These are phyloP conservation scores for Cryptococcus sp. DNA, from an alignment of 1,284 basidiomycete genomes.

Conservation along the genomic window DNA sequence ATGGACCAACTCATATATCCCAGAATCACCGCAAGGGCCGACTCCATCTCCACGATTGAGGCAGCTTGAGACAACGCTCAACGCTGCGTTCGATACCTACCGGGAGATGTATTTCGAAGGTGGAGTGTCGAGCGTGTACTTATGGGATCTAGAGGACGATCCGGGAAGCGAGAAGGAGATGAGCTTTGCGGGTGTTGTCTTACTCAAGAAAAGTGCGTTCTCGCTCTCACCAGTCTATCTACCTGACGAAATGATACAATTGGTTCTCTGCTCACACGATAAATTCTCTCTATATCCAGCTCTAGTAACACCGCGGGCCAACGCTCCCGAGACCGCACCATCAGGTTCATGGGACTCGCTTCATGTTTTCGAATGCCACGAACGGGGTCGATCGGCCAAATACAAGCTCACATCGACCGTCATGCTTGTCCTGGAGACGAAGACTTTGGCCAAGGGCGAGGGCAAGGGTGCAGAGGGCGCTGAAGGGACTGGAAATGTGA, in stretches of 20 bases:
- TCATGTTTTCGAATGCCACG: conserved; percentile 92
- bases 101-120: conserved; percentile 98
- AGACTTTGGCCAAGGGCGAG: conserved; percentile 51
- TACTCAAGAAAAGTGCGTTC: conserved; percentile 88
- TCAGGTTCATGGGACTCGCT: conserved; percentile 88
- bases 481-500: conserved; percentile 69
- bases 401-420: conserved; percentile 98
- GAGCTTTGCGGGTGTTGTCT: conserved; percentile 88
- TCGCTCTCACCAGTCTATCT: neutral
- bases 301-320: conserved; percentile 8
- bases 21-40: conserved; percentile 80
- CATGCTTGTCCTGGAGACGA: conserved; percentile 88
- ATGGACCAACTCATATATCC: conserved; percentile 93
- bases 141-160: conserved; percentile 97
- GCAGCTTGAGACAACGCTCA: conserved; percentile 88
- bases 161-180: conserved; percentile 43
- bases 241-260: neutral
- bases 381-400: conserved; percentile 85
- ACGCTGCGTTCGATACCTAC: conserved; percentile 97
- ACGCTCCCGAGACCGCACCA: conserved; percentile 14
- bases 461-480: conserved; percentile 35
- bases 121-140: conserved; percentile 93
- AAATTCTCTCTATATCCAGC: neutral
- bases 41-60: conserved; percentile 79
- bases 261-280: no score